Evolutionary conservation across 768 basidiomycete species (phyloP), one percentile per base, ranked within the genome.

Genomic region (Boletus vermiculosoides): DNA sequence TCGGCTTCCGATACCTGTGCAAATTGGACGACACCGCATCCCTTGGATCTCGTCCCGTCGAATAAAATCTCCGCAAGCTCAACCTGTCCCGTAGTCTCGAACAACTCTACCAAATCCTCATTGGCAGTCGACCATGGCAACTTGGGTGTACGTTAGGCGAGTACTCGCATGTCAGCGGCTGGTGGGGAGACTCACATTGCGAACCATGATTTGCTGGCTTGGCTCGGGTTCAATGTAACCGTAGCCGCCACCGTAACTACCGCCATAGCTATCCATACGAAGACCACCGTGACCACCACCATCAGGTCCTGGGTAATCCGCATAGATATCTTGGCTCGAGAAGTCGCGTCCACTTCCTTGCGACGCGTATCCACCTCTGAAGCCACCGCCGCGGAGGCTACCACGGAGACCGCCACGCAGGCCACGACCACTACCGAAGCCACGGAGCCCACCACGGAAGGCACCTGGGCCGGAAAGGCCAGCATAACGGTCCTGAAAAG

Each of bases 91-190:
- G 95, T 97, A 34, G 96, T 99, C 77, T 98, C 95, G 66, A 99
- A 99, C 20, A 99, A 75, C 74, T 99, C 96, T 22, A 99, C 95
- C 44, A 99, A 77, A 71, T 99, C 96, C 71, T 99, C 96, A 71
- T 99, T 98, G 8, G 96, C 94, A 45, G 96, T 99, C 11, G 96
- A 98, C 95, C 95, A 99, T 1, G 96, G 96, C 18, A 99, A 75
- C 96, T 98, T 61, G 22, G 55, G 46, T 56, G 45, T 37, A 46
- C 11, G 18, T 54, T 23, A 50, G 31, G 36, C 37, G 13, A 22
- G 13, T 25, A 36, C 28, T 48, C n/a, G 33, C 25, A 40, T 5
- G 13, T 16, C n/a, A 25, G 45, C 33, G 25, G 30, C 25, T 13
- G n/a, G 15, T 15, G 2, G 5, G 36, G 2, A n/a, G 13, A 87